phyloP scores from a whole-genome alignment of 202 grass and related monocot species.

The Zoysia matrella region DNA sequence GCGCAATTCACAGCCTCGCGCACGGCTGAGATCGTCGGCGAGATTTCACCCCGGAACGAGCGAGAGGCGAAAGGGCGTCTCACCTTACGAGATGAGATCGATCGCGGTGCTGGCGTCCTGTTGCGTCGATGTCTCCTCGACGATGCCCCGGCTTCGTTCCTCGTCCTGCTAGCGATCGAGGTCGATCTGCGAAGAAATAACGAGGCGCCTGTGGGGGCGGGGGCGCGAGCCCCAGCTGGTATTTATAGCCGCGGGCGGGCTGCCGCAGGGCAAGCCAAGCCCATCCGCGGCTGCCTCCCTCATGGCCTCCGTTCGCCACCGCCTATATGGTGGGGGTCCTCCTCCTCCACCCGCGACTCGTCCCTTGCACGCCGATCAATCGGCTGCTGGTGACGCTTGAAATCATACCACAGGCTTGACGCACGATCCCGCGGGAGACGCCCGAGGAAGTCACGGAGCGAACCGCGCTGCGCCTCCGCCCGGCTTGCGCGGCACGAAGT shows the following conservation, averaged over 20 bases:
- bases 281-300: neutral
- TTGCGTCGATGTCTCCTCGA: neutral
- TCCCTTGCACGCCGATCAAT: neutral
- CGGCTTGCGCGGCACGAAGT: neutral
- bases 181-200: neutral
- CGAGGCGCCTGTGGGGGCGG: neutral
- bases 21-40: neutral
- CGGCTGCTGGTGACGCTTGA: neutral
- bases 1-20: neutral
- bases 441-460: neutral
- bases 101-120: neutral
- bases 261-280: neutral
- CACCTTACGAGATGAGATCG: neutral
- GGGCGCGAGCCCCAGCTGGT: constrained; percentile 4
- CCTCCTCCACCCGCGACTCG: neutral
- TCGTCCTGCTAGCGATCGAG: neutral
- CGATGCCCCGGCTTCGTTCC: neutral
- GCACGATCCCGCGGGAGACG: neutral
- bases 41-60: neutral
- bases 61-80: neutral
- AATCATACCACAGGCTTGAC: neutral
- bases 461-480: neutral
- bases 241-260: neutral
- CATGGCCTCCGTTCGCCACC: neutral
- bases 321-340: neutral